Evolutionary conservation across 2,329 filamentous ascomycete species (phyloP).

Genomic region (Purpureocillium lavendulum): DNA sequence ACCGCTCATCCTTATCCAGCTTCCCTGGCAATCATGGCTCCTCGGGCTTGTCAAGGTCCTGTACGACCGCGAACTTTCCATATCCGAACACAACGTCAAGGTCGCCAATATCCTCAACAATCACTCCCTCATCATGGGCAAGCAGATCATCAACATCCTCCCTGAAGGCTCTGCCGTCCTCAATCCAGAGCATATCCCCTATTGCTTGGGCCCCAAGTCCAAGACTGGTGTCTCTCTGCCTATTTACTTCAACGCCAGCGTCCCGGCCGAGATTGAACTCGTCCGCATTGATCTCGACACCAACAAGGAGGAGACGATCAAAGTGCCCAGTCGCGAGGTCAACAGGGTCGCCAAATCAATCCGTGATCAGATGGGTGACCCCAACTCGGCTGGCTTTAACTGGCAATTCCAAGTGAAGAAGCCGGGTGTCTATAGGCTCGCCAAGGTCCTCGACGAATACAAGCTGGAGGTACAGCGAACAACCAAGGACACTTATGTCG

Average conservation of each 20-base stretch:
- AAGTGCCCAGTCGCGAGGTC: conserved; percentile 64
- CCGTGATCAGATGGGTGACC: conserved; percentile 57
- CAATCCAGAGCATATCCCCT: conserved; percentile 72
- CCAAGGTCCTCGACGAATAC: conserved; percentile 83
- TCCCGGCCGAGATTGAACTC: conserved; percentile 83
- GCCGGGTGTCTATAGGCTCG: conserved; percentile 77
- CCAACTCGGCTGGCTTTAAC: conserved; percentile 50
- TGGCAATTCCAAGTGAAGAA: conserved; percentile 74
- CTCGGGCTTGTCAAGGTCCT: conserved; percentile 68
- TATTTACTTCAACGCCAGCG: conserved; percentile 88
- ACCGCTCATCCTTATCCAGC: conserved; percentile 26
- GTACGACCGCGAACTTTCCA: conserved; percentile 86
- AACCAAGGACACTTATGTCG: conserved; percentile 71
- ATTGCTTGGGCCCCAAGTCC: conserved; percentile 64
- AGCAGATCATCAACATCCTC: conserved; percentile 94
- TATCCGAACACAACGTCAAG: conserved; percentile 90
- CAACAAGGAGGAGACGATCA: conserved; percentile 70
- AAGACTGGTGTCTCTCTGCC: conserved; percentile 60
- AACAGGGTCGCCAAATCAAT: conserved; percentile 64
- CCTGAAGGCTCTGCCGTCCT: conserved; percentile 90
- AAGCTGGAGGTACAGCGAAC: conserved; percentile 83
- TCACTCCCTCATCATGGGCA: conserved; percentile 85
- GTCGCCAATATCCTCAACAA: conserved; percentile 83
- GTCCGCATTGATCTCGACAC: conserved; percentile 78
- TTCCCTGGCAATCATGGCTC: conserved; percentile 68